These are phyloP conservation scores for Fomes fomentarius DNA, from an alignment of 1,284 basidiomycete genomes.

Conservation along the genomic window DNA sequence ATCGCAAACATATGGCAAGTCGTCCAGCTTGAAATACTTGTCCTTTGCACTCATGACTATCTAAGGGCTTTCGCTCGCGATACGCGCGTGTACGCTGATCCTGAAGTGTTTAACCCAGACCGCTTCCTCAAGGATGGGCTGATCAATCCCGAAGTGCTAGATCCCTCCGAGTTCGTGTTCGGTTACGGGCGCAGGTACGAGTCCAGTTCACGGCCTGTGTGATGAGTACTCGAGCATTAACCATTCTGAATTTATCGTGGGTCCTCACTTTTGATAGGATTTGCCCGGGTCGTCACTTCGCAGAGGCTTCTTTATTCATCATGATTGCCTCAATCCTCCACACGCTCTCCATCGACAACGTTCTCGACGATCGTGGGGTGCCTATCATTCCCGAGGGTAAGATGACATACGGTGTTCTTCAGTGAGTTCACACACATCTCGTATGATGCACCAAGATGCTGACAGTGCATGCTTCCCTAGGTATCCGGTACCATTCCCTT, in stretches of 20 bases:
- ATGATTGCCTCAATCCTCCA: background rate
- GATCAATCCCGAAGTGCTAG: background rate
- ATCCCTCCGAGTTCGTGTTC: constrained; percentile 8
- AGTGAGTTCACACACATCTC: too few species aligned
- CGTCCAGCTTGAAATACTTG: too few species aligned
- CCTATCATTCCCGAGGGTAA: too few species aligned
- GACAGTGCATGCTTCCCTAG: background rate
- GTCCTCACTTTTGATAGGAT: too few species aligned
- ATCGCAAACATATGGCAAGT: constrained; percentile 9
- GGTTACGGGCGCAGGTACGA: constrained; percentile 18
- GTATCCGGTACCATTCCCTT: too few species aligned
- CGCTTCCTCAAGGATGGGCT: constrained; percentile 17
- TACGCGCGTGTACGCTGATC: constrained; percentile 17
- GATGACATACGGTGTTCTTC: too few species aligned
- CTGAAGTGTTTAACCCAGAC: constrained; percentile 22
- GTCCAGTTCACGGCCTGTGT: too few species aligned
- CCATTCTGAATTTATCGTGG: too few species aligned
- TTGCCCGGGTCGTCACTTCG: too few species aligned
- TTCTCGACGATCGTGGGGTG: too few species aligned
- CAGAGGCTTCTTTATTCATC: background rate
- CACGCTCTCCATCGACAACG: background rate
- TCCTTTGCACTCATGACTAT: background rate
- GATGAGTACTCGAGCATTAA: too few species aligned
- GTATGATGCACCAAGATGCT: background rate
- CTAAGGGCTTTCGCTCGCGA: constrained; percentile 22